A percentile compares a stretch with the other conserved stretches of the same genome.
Evolutionary conservation across 148 eudicot genomes (phyloP).

Genomic region (Dysphania ambrosioides): DNA sequence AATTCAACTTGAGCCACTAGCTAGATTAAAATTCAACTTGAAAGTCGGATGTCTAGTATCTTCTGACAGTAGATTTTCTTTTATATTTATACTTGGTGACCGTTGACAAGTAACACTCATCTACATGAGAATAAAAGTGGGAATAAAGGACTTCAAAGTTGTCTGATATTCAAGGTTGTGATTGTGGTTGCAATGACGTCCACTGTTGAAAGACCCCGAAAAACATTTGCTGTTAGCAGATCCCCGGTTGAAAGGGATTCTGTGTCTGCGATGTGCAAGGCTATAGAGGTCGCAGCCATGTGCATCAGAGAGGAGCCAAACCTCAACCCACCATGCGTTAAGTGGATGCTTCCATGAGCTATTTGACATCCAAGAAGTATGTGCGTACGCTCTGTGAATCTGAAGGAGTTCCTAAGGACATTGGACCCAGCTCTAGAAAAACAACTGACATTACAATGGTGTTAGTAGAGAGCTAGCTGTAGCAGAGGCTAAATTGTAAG

Average conservation of each 20-base stretch:
- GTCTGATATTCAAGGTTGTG: not conserved
- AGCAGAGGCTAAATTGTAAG: constrained; percentile 80
- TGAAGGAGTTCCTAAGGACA: constrained; percentile 5
- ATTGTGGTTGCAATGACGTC: constrained; percentile 42
- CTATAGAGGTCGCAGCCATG: constrained; percentile 57
- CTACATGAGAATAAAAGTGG: not conserved
- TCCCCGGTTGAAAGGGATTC: constrained; percentile 52
- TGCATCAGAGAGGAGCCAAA: constrained; percentile 48
- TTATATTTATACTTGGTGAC: too few species aligned
- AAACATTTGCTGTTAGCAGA: constrained; percentile 48
- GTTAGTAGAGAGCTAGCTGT: constrained; percentile 54
- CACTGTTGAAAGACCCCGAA: constrained; percentile 40
- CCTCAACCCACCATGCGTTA: constrained; percentile 54
- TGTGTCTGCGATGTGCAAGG: constrained; percentile 32
- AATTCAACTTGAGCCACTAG: too few species aligned
- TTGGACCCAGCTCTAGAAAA: not conserved
- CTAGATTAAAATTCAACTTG: not conserved
- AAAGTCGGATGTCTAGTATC: not conserved
- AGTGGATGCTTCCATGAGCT: constrained; percentile 47
- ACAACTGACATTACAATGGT: constrained; percentile 19
- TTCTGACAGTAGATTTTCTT: not conserved
- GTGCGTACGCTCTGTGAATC: constrained; percentile 16
- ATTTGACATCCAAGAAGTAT: constrained; percentile 38
- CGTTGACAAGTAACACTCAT: not conserved
- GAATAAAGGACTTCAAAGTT: not conserved